phyloP scores from a whole-genome alignment of 495 filamentous ascomycete genomes.

The Aspergillus hancockii region DNA sequence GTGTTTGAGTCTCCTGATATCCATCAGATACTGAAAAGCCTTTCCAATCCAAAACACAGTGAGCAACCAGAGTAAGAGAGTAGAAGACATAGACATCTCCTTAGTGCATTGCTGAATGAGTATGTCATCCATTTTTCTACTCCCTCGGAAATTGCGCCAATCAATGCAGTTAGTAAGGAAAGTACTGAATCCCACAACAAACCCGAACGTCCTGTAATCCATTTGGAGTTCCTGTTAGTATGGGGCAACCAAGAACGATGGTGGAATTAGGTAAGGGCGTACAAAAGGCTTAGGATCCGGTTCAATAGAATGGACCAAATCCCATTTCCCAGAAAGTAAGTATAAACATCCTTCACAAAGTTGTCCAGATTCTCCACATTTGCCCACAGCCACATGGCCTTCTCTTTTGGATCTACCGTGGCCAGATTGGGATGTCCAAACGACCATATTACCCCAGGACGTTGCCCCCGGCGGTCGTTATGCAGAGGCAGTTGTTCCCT shows the following conservation, averaged over 20 bases:
- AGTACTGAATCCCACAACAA: slow-evolving; percentile 80
- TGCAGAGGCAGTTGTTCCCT: slow-evolving; percentile 60
- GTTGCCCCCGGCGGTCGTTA: slow-evolving; percentile 13
- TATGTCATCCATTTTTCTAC: slow-evolving; percentile 74
- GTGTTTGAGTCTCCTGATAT: slow-evolving; percentile 70
- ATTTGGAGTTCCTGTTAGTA: not conserved
- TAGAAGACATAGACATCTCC: slow-evolving; percentile 80
- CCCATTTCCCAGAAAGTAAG: slow-evolving; percentile 82
- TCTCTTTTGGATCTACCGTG: slow-evolving; percentile 68
- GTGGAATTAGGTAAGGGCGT: slow-evolving; percentile 32
- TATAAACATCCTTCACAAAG: slow-evolving; percentile 87
- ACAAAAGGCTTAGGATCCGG: slow-evolving; percentile 72
- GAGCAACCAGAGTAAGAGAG: slow-evolving; percentile 80
- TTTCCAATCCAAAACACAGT: slow-evolving; percentile 86
- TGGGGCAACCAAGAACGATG: not conserved
- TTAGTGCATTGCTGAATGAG: slow-evolving; percentile 79
- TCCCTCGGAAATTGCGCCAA: slow-evolving; percentile 72
- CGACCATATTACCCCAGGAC: slow-evolving; percentile 34
- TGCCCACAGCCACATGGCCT: slow-evolving; percentile 93
- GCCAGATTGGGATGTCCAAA: slow-evolving; percentile 43
- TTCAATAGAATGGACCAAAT: slow-evolving; percentile 86
- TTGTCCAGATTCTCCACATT: slow-evolving; percentile 90
- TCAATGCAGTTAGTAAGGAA: slow-evolving; percentile 88
- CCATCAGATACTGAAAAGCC: slow-evolving; percentile 71
- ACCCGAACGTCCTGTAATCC: slow-evolving; percentile 61